A percentile compares a stretch with the other conserved stretches of the same genome.
Evolutionary conservation across 2,329 filamentous ascomycete species (phyloP).

Genomic region (Claviceps monticola): DNA sequence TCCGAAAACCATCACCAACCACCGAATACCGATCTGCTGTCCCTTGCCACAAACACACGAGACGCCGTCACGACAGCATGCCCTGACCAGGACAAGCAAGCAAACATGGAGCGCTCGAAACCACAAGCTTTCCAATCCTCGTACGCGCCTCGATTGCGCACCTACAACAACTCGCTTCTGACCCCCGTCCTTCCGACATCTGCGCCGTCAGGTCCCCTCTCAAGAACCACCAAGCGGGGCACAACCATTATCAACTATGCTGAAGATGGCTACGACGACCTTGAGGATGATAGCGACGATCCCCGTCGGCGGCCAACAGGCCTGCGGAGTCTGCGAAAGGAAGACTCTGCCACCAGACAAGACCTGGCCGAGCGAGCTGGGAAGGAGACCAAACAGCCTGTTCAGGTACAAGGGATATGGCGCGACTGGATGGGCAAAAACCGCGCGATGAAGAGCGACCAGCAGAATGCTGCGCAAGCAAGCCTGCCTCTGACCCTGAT

Average conservation of each 20-base stretch:
- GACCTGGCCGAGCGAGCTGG: conserved; percentile 64
- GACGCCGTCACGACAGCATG: conserved; percentile 13
- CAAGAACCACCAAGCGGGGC: conserved; percentile 90
- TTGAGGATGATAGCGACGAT: conserved; percentile 60
- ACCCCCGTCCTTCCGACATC: conserved; percentile 63
- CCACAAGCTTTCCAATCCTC: conserved; percentile 84
- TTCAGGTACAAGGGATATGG: conserved; percentile 82
- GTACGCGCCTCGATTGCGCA: conserved; percentile 80
- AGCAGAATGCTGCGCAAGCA: conserved; percentile 50
- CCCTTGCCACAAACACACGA: background rate
- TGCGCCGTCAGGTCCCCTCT: conserved; percentile 46
- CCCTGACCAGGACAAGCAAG: conserved; percentile 12
- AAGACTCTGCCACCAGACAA: conserved; percentile 50
- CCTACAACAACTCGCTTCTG: conserved; percentile 83
- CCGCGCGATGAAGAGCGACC: conserved; percentile 38
- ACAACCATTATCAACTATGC: conserved; percentile 97
- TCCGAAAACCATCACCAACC: background rate
- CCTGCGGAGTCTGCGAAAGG: conserved; percentile 66
- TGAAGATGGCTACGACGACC: conserved; percentile 83
- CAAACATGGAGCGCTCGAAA: conserved; percentile 34
- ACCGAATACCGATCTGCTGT: background rate
- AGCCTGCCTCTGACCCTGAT: conserved; percentile 80
- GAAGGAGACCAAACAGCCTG: conserved; percentile 65
- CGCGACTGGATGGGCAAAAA: conserved; percentile 88
- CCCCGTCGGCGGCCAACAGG: conserved; percentile 68